A percentile compares a stretch with the other conserved stretches of the same genome.
Conservation (phyloP, 2,329 filamentous ascomycete genomes). For the Stagonosporopsis cucurbitacearum region DNA sequence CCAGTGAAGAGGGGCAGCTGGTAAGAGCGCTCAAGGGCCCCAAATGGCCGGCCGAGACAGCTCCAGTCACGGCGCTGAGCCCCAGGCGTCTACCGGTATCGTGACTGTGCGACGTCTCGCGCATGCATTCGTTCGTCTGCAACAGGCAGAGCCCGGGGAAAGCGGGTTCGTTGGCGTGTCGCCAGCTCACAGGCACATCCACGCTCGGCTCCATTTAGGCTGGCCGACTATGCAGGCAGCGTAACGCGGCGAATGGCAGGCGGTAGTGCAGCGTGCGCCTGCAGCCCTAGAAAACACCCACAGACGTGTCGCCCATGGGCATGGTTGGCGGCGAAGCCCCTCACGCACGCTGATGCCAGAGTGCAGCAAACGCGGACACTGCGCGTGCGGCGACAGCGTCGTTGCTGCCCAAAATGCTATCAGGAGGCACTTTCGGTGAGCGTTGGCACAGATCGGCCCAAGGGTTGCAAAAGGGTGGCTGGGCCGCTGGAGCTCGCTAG, state of each 20-base stretch:
- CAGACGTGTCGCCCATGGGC: conserved; percentile 41
- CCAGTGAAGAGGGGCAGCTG: conserved; percentile 21
- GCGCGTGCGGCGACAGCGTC: conserved; percentile 1
- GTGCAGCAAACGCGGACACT: conserved; percentile 18
- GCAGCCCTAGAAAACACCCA: conserved; percentile 27
- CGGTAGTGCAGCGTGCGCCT: conserved; percentile 21
- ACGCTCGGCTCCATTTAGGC: conserved; percentile 22
- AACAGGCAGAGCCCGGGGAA: conserved; percentile 29
- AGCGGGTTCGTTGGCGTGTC: conserved; percentile 40
- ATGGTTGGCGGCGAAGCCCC: conserved; percentile 30
- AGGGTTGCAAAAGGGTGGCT: conserved; percentile 14
- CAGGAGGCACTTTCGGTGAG: conserved; percentile 17
- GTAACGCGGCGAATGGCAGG: conserved; percentile 35
- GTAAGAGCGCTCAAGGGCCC: neutral
- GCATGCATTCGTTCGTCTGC: conserved; percentile 36
- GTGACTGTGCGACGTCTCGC: conserved; percentile 39
- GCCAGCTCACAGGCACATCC: conserved; percentile 38
- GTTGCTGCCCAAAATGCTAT: conserved; percentile 15
- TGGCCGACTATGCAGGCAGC: conserved; percentile 44
- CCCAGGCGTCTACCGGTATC: conserved; percentile 32
- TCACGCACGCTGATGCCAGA: conserved; percentile 36
- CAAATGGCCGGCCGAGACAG: conserved; percentile 23
- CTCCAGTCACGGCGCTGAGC: conserved; percentile 36
- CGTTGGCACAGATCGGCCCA: conserved; percentile 17
- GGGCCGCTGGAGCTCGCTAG: conserved; percentile 8